Evolutionary conservation across 2,329 filamentous ascomycete genomes (phyloP).

Genomic region (Trichoderma guizhouense): DNA sequence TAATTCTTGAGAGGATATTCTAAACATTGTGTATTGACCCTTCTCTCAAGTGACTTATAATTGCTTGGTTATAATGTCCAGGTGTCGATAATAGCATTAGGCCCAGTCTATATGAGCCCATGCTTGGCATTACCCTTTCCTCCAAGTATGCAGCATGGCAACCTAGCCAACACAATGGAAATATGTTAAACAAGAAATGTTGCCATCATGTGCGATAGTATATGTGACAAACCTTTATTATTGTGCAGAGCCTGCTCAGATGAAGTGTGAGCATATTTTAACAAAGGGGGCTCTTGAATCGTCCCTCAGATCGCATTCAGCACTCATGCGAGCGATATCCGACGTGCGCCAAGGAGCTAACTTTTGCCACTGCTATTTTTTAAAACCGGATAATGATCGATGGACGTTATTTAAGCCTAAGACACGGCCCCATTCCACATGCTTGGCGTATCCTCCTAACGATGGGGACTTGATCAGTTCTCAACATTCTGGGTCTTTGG

Average conservation of each 20-base stretch:
- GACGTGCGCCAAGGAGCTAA: not conserved
- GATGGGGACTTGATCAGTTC: not conserved
- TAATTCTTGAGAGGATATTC: not conserved
- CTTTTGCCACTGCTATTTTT: not conserved
- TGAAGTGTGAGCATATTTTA: not conserved
- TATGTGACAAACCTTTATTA: not conserved
- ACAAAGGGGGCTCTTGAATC: not conserved
- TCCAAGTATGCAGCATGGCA: not conserved
- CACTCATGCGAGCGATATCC: not conserved
- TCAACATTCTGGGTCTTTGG: not conserved
- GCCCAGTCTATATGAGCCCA: not conserved
- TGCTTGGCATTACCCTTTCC: not conserved
- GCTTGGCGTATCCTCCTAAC: not conserved
- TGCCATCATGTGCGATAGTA: not conserved
- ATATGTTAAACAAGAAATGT: not conserved
- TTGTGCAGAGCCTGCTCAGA: not conserved
- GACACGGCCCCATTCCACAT: not conserved
- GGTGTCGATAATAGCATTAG: not conserved
- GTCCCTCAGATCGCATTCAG: not conserved
- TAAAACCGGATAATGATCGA: not conserved
- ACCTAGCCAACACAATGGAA: not conserved
- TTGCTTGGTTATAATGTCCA: not conserved
- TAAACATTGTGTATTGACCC: not conserved
- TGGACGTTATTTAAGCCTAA: not conserved
- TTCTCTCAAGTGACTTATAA: not conserved